A percentile compares a stretch with the other conserved stretches of the same genome.
Conservation (phyloP, 2,329 filamentous ascomycete species). For the Macroventuria anomochaeta region DNA sequence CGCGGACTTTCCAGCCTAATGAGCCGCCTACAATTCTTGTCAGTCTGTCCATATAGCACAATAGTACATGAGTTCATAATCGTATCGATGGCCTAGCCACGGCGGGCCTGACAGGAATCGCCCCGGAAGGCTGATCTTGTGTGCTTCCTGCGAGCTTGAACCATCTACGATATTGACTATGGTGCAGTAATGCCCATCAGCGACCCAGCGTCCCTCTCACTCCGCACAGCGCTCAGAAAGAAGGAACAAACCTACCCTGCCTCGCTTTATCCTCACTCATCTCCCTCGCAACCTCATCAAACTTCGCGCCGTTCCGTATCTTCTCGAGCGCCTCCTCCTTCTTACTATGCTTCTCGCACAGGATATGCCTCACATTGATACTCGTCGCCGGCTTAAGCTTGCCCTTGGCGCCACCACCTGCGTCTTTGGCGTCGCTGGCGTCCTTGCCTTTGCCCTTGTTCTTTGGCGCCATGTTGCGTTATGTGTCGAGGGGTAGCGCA, state of each 20-base stretch:
- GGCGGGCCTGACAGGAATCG: too few relatives aligned
- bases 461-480: conserved; percentile 33
- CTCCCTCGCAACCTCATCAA: conserved; percentile 75
- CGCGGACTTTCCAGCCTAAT: conserved; percentile 75
- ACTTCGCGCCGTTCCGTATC: conserved; percentile 70
- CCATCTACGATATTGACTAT: too few relatives aligned
- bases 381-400: conserved; percentile 68
- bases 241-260: conserved; percentile 54
- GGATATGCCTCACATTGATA: conserved; percentile 76
- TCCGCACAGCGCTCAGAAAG: too few relatives aligned
- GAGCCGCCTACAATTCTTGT: conserved; percentile 60
- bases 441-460: conserved; percentile 39
- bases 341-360: conserved; percentile 79
- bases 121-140: too few relatives aligned
- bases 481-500: background rate
- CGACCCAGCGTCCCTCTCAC: too few relatives aligned
- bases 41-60: too few relatives aligned
- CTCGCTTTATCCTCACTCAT: conserved; percentile 80
- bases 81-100: too few relatives aligned
- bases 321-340: conserved; percentile 78
- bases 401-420: conserved; percentile 46
- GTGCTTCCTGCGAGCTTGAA: too few relatives aligned
- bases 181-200: too few relatives aligned
- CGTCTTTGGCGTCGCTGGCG: conserved; percentile 39
- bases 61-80: too few relatives aligned